Evolutionary conservation across 306 rosid species (phyloP).

Genomic region (Cucumis cinereus): DNA sequence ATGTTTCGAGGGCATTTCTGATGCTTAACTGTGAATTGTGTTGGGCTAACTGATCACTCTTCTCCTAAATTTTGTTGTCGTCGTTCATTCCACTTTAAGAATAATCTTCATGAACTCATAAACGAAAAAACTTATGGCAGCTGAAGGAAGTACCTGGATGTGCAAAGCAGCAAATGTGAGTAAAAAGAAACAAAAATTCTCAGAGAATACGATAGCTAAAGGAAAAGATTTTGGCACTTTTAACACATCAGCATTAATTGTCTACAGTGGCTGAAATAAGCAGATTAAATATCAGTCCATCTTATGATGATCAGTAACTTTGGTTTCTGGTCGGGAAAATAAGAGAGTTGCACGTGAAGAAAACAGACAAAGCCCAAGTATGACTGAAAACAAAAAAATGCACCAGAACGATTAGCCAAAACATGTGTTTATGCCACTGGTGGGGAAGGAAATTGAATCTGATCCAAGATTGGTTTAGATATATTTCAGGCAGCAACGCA

Average conservation of each 20-base stretch:
- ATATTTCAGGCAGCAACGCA: not conserved
- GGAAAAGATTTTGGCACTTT: not conserved
- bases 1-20: not conserved
- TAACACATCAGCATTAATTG: not conserved
- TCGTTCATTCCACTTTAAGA: conserved; percentile 71
- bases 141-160: conserved; percentile 93
- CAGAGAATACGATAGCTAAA: conserved; percentile 9
- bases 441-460: not conserved
- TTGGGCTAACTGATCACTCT: not conserved
- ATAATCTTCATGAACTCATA: conserved; percentile 95
- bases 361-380: not conserved
- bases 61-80: not conserved
- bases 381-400: not conserved
- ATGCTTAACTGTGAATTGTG: not conserved
- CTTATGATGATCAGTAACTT: not conserved
- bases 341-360: not conserved
- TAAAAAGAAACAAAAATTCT: not conserved
- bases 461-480: not conserved
- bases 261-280: not conserved
- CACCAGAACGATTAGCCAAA: not conserved
- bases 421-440: not conserved
- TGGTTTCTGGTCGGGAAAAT: not conserved
- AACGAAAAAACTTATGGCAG: conserved; percentile 82
- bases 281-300: not conserved
- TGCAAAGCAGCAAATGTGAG: conserved; percentile 5